Evolutionary conservation across 2,329 filamentous ascomycete genomes (phyloP).

Genomic region (Ceratocystis lukuohia): DNA sequence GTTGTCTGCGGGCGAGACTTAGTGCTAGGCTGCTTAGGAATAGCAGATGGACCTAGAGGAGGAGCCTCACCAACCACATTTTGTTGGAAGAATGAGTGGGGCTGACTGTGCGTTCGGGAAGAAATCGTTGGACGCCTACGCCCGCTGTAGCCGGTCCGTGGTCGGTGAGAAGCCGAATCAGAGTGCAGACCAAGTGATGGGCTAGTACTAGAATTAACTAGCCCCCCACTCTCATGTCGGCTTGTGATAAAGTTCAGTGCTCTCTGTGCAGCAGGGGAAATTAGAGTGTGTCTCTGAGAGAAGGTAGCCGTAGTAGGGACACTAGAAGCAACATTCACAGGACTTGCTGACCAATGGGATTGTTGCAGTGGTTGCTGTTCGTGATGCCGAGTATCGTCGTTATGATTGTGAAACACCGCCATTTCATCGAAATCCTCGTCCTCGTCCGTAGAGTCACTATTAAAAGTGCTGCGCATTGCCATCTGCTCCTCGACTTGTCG

Average conservation of each 20-base stretch:
- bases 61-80: slow-evolving; percentile 5
- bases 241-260: slow-evolving; percentile 39
- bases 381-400: not conserved
- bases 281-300: slow-evolving; percentile 25
- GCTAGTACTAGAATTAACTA: slow-evolving; percentile 21
- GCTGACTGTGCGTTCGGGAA: slow-evolving; percentile 19
- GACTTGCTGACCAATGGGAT: not conserved
- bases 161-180: slow-evolving; percentile 26
- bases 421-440: slow-evolving; percentile 31
- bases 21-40: slow-evolving; percentile 11
- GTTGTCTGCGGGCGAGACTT: slow-evolving; percentile 21
- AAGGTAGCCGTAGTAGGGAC: not conserved
- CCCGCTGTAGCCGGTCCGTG: slow-evolving; percentile 22
- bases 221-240: slow-evolving; percentile 24
- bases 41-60: slow-evolving; percentile 17
- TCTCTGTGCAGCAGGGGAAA: slow-evolving; percentile 35
- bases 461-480: slow-evolving; percentile 22
- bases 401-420: not conserved
- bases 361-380: slow-evolving; percentile 17
- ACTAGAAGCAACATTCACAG: not conserved
- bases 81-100: slow-evolving; percentile 19
- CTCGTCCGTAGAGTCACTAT: slow-evolving; percentile 30
- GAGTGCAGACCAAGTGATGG: slow-evolving; percentile 15
- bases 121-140: slow-evolving; percentile 17
- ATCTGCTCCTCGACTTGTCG: slow-evolving; percentile 23